Evolutionary conservation across 768 basidiomycete species (phyloP), one percentile per base, ranked within the genome.

Genomic region (Boletus reticulatus): DNA sequence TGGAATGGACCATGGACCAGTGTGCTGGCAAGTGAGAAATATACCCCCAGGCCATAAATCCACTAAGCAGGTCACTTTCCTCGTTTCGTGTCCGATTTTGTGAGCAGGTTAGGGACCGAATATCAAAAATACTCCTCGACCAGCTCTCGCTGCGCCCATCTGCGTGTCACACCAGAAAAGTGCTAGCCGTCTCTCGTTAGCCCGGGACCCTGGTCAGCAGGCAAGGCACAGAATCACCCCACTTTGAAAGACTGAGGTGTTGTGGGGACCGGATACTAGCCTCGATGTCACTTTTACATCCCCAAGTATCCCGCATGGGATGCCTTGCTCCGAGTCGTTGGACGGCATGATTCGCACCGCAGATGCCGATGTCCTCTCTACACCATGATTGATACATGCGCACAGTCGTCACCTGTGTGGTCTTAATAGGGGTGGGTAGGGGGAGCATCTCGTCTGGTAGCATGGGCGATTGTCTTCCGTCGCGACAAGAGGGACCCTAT

Each of bases 51-150:
- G n/a, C n/a, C n/a, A n/a, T n/a, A n/a, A n/a, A n/a, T n/a, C n/a
- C n/a, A n/a, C n/a, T n/a, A n/a, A n/a, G n/a, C n/a, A n/a, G n/a
- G n/a, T n/a, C n/a, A n/a, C n/a, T n/a, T n/a, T n/a, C n/a, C n/a
- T n/a, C n/a, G n/a, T n/a, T n/a, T 36, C 14, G 19, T 58, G 54
- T 72, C 67, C 64, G 58, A 56, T 53, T 60, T 85, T 71, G 78
- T 83, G 84, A 87, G 84, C 85, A 84, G 87, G 86, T 81, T 77
- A 88, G 88, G 85, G 86, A 88, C 85, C 85, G 87, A 88, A 85
- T 72, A 80, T 82, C 65, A 56, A 81, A 73, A n/a, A n/a, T 82
- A 82, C 81, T 79, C 79, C 78, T 77, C 53, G 80, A 82, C 79
- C 63, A 83, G 73, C 80, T 75, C 81, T 82, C 78, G 83, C 80